Conservation (phyloP, 2,329 filamentous ascomycete genomes). For the Talaromyces sp. region DNA sequence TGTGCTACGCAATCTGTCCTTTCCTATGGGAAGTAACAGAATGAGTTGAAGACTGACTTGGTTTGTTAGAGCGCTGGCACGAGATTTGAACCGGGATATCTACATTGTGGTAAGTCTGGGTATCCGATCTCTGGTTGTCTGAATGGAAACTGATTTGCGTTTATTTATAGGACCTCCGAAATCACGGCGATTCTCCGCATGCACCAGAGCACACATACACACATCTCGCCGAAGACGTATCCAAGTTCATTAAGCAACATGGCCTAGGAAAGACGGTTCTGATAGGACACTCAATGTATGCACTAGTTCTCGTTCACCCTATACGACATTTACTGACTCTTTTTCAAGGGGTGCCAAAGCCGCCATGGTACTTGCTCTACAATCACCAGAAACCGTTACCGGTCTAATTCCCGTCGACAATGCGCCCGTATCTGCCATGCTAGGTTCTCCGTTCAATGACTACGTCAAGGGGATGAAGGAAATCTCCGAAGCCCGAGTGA, state of each 20-base stretch:
- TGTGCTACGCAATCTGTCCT: conserved; percentile 31
- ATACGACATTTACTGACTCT: not conserved
- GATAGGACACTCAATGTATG: conserved; percentile 90
- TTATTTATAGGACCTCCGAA: conserved; percentile 67
- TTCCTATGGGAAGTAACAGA: not conserved
- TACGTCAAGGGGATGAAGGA: conserved; percentile 82
- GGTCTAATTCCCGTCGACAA: conserved; percentile 85
- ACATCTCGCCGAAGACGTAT: conserved; percentile 77
- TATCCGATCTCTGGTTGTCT: not conserved
- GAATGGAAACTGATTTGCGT: not conserved
- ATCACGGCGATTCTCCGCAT: conserved; percentile 89
- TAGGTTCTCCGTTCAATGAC: conserved; percentile 68
- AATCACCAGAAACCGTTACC: conserved; percentile 60
- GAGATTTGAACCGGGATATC: conserved; percentile 72
- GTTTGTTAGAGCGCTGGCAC: conserved; percentile 62
- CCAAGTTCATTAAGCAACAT: conserved; percentile 69
- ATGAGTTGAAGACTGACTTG: not conserved
- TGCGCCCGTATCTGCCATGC: conserved; percentile 73
- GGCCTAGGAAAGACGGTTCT: conserved; percentile 65
- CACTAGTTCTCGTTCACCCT: not conserved
- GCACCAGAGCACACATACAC: conserved; percentile 69
- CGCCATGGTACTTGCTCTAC: conserved; percentile 79
- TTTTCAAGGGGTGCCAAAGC: conserved; percentile 81
- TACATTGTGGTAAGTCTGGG: conserved; percentile 65
- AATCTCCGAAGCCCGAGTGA: conserved; percentile 65